Evolutionary conservation across 352 stramenopile species (phyloP), one percentile per base, ranked within the genome.

Genomic region (Phytophthora boehmeriae): DNA sequence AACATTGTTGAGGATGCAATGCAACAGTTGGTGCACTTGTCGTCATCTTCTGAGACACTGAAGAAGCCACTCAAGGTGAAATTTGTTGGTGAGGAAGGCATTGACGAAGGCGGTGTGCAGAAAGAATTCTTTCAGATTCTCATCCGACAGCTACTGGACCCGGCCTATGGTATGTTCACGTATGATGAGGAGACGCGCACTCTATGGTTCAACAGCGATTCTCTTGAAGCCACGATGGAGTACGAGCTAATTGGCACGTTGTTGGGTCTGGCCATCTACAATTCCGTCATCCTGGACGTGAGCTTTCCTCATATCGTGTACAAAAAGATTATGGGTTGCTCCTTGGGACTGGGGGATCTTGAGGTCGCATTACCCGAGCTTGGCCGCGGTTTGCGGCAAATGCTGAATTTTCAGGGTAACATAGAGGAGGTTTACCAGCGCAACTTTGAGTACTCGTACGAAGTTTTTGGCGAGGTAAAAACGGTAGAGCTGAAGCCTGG

Each of bases 61-160:
- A 93, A 93, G 56, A 93, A 92, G 49, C 82, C 85, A 2, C 66
- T 93, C 0, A 93, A 93, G 42, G 80, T 93, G 22, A 92, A 93
- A 56, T 93, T 93, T 71, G 74, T 93, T 22, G 85, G 79, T 1
- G 85, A 93, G 67, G 85, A 93, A 74, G 85, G 85, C 10, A 75
- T 93, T 13, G 85, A 93, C 48, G 85, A 93, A 68, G 85, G 85
- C 30, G 85, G 85, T 8, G 85, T 93, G 13, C 78, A 85, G 32
- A 93, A 93, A 47, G 85, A 93, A 42, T 93, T 90, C 52, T 93
- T 93, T 38, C 85, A 93, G 68, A 91, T 93, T 39, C 68, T 93
- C 6, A 80, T 92, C 65, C 68, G 86, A 30, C 71, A 89, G 48
- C 54, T 93, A 34, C 57, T 93, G 28, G 85, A 93, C 56, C 85